Percentiles rank a stretch among this genome's conserved stretches.
Evolutionary conservation across 1,284 basidiomycete genomes (phyloP).

Genomic region (Mycena citricolor): DNA sequence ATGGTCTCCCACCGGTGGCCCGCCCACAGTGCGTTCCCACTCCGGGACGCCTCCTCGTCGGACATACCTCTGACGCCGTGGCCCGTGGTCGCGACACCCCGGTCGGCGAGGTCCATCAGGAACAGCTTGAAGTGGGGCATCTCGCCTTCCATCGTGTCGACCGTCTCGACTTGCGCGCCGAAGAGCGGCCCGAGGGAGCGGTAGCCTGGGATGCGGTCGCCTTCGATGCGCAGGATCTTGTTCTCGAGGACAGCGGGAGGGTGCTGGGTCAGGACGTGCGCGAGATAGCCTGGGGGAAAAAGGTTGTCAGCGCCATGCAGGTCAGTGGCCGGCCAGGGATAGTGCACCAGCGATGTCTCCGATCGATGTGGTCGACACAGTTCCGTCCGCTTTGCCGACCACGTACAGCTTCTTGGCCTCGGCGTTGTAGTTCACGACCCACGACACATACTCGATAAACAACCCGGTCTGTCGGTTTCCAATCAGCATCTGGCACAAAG

Average conservation of each 20-base stretch:
- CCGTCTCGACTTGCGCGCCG: slow-evolving; percentile 19
- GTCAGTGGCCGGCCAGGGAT: too few relatives aligned
- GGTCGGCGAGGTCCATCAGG: neutral
- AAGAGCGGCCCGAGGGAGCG: slow-evolving; percentile 24
- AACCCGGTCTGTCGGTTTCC: slow-evolving; percentile 23
- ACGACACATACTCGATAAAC: slow-evolving; percentile 24
- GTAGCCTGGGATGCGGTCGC: slow-evolving; percentile 26
- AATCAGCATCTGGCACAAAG: neutral
- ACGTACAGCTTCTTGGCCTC: slow-evolving; percentile 19
- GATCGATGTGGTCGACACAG: slow-evolving; percentile 24
- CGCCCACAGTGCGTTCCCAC: slow-evolving; percentile 6
- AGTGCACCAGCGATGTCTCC: slow-evolving; percentile 21
- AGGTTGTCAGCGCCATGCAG: too few relatives aligned
- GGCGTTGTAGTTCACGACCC: slow-evolving; percentile 9
- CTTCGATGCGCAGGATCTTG: slow-evolving; percentile 30
- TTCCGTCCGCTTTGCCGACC: slow-evolving; percentile 24
- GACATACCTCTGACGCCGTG: neutral
- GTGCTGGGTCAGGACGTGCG: slow-evolving; percentile 30
- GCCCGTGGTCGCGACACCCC: slow-evolving; percentile 9
- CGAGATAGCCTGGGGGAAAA: slow-evolving; percentile 29
- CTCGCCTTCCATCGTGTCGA: slow-evolving; percentile 20
- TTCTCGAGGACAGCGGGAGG: slow-evolving; percentile 26
- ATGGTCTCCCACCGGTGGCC: slow-evolving; percentile 15
- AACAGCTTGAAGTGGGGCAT: neutral
- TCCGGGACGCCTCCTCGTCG: slow-evolving; percentile 7